Base-by-base conservation (phyloP, 257 asterid genomes). In the Linderniella brevidens region DNA sequence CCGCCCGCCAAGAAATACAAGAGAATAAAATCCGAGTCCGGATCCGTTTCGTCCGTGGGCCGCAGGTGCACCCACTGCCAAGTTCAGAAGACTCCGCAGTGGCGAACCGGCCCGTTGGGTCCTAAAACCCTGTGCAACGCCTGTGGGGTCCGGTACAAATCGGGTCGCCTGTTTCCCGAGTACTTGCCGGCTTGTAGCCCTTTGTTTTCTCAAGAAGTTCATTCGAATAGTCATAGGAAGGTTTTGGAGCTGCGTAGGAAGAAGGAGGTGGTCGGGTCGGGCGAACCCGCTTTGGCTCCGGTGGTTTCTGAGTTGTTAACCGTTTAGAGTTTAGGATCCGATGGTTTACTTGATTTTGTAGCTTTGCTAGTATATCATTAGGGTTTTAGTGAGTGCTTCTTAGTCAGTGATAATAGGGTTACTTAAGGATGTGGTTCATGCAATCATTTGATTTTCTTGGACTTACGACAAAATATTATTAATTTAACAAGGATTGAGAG, bases 141-240 rank as follows among this genome's bases (percentile, higher is more conserved):
- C 12, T 79, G 94, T 48, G 94, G 94, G 0, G 94, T 82, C 63
- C 77, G 94, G 72, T 82, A 56, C 79, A 82, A 82, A 48, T 82
- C 94, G 41, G 94, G 94, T 9, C 79, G 94, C 52, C 87, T 82
- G 4, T 76, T 61, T 13, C 92, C 84, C 0, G 94, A 82, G 62
- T 82, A 82, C 50, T 59, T 92, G 52, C 94, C 94, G 54, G 94
- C 92, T 9, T 82, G 85, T 53, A 82, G 94, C 69, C 94, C 94
- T 32, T 76, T 92, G 15, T 82, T 76, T 54, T 79, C 84, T 35
- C 55, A 45, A 16, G 84, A 68, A 8, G 13, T 65, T 53, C 94
- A 82, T 54, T 82, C 94, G 0, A 82, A 82, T 42, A 82, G 87
- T 36, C 94, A 82, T 68, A 66, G 94, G 62, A 82, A 76, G 57